phyloP scores from a whole-genome alignment of 371 early-diverging fungal species.

The Saksenaea oblongispora region DNA sequence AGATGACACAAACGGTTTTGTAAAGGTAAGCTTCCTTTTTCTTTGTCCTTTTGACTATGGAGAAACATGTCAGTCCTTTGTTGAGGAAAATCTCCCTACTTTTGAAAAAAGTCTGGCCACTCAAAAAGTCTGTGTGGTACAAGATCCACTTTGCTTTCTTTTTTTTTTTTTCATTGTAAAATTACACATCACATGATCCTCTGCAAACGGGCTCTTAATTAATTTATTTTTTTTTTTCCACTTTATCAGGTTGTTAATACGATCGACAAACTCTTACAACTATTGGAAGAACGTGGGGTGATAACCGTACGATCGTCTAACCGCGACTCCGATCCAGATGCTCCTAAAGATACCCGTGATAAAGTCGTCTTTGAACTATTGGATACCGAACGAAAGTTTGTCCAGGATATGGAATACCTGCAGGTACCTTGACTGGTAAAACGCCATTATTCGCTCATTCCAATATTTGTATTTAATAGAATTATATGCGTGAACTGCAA shows the following conservation, averaged over 20 bases:
- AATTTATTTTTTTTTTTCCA: background rate
- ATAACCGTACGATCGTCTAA: constrained; percentile 57
- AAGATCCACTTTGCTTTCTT: background rate
- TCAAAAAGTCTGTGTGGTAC: background rate
- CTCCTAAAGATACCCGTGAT: constrained; percentile 81
- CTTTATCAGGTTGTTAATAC: constrained; percentile 63
- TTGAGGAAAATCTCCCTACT: background rate
- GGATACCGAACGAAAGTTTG: constrained; percentile 94
- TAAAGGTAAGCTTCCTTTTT: constrained; percentile 70
- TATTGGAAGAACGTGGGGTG: constrained; percentile 69
- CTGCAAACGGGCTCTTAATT: background rate
- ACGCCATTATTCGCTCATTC: background rate
- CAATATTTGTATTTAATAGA: constrained; percentile 25
- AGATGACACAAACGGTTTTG: constrained; percentile 94
- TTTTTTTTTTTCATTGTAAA: background rate
- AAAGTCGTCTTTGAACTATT: constrained; percentile 87
- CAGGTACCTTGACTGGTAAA: constrained; percentile 50
- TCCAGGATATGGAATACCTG: constrained; percentile 85
- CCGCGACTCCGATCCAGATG: constrained; percentile 60
- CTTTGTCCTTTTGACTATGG: background rate
- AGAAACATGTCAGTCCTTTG: background rate
- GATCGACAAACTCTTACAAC: constrained; percentile 67
- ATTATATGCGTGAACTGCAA: constrained; percentile 63
- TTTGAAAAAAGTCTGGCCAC: background rate
- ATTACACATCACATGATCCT: constrained; percentile 7